phyloP scores from a whole-genome alignment of 768 basidiomycete species.

The Clitopilus passeckerianus region DNA sequence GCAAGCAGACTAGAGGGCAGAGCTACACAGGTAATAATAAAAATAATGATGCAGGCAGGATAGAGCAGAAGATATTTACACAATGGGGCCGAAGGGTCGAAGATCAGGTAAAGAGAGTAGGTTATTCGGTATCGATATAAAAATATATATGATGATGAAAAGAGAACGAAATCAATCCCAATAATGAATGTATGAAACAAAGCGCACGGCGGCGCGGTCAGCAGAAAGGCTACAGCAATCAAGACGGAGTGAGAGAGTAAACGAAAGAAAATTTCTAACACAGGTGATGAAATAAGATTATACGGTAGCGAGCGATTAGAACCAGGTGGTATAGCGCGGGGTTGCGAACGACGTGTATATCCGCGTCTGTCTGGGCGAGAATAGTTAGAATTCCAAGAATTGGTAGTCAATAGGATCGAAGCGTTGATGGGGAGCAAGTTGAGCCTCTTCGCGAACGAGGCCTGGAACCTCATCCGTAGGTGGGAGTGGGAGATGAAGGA shows the following conservation, averaged over 20 bases:
- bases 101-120: background rate
- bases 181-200: background rate
- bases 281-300: no score
- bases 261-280: background rate
- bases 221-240: conserved; percentile 2
- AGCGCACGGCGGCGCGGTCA: background rate
- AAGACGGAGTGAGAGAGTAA: background rate
- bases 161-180: background rate
- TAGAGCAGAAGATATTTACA: conserved; percentile 2
- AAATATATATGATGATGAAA: background rate
- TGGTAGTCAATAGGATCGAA: conserved; percentile 68
- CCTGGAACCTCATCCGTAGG: conserved; percentile 77
- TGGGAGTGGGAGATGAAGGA: conserved; percentile 76
- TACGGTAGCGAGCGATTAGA: background rate
- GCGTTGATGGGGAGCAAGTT: conserved; percentile 52
- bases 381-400: conserved; percentile 69
- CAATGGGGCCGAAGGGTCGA: background rate
- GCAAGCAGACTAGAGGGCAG: background rate
- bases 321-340: background rate
- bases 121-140: background rate
- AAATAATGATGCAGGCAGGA: conserved; percentile 4
- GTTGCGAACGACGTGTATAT: background rate
- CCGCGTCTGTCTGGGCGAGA: background rate
- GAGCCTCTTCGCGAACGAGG: conserved; percentile 58
- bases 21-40: background rate